phyloP scores from a whole-genome alignment of 2,329 filamentous ascomycete species.

The Sporothrix brasiliensis region DNA sequence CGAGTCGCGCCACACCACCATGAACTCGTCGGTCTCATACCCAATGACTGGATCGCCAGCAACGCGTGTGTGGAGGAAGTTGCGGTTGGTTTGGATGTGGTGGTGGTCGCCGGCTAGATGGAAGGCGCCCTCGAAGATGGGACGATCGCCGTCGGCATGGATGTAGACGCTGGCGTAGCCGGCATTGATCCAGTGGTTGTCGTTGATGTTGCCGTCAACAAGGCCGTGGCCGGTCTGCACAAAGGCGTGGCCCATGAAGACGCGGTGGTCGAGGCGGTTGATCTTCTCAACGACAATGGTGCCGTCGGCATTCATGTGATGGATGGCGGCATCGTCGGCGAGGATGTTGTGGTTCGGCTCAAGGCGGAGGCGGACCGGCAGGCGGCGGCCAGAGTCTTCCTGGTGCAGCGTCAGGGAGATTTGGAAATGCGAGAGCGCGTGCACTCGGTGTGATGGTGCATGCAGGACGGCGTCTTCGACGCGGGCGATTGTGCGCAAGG shows the following conservation, averaged over 20 bases:
- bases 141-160: constrained; percentile 71
- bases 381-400: constrained; percentile 51
- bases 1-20: constrained; percentile 91
- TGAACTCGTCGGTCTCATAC: constrained; percentile 65
- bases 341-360: constrained; percentile 92
- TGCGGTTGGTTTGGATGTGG: constrained; percentile 76
- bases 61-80: constrained; percentile 74
- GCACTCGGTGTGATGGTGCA: constrained; percentile 75
- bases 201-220: constrained; percentile 52
- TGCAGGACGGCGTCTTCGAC: constrained; percentile 77
- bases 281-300: constrained; percentile 69
- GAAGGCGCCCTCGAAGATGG: constrained; percentile 90
- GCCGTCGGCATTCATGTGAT: constrained; percentile 73
- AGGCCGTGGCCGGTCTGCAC: constrained; percentile 62
- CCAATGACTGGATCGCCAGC: constrained; percentile 69
- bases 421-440: constrained; percentile 81
- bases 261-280: constrained; percentile 71
- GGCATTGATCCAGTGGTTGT: constrained; percentile 69
- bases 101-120: constrained; percentile 79
- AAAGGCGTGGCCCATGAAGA: constrained; percentile 82
- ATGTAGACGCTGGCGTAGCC: constrained; percentile 88
- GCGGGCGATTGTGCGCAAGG: constrained; percentile 71
- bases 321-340: constrained; percentile 71
- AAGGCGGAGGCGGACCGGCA: constrained; percentile 76
- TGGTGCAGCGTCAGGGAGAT: constrained; percentile 77